A percentile compares a stretch with the other conserved stretches of the same genome.
Conservation (phyloP, 371 early-diverging fungal genomes). For the Smittium mucronatum region DNA sequence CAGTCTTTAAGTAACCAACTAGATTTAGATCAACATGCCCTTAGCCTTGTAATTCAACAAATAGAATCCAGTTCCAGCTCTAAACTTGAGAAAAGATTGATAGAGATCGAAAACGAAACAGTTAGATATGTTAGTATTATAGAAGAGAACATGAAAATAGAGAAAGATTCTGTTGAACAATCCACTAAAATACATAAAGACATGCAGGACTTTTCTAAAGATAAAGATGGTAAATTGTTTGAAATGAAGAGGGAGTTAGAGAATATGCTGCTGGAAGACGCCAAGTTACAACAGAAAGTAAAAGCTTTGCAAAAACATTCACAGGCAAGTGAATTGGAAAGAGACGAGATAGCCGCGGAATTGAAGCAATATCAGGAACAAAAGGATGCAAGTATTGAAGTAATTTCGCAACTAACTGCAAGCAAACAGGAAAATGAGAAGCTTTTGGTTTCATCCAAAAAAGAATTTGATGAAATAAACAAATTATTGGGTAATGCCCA, state of each 20-base stretch:
- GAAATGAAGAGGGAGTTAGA: conserved; percentile 56
- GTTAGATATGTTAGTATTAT: conserved; percentile 18
- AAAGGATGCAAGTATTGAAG: conserved; percentile 18
- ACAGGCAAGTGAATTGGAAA: conserved; percentile 39
- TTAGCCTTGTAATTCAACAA: conserved; percentile 51
- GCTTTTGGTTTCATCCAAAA: conserved; percentile 25
- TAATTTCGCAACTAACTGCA: conserved; percentile 16
- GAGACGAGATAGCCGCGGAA: conserved; percentile 29
- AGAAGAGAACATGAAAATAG: conserved; percentile 16
- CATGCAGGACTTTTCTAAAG: conserved; percentile 72
- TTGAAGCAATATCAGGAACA: conserved; percentile 19
- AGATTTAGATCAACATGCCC: conserved; percentile 60
- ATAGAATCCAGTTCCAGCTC: conserved; percentile 40
- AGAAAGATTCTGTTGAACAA: conserved; percentile 15
- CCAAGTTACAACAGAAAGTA: conserved; percentile 38
- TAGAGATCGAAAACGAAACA: conserved; percentile 22
- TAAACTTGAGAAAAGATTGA: conserved; percentile 19
- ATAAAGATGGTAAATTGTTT: conserved; percentile 71
- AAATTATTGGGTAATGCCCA: conserved; percentile 34
- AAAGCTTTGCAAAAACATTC: conserved; percentile 36
- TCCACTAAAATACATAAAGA: conserved; percentile 60
- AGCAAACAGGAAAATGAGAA: conserved; percentile 22
- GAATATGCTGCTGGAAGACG: conserved; percentile 27
- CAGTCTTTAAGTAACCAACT: conserved; percentile 40
- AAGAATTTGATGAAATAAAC: conserved; percentile 34